Percentiles rank a stretch among this genome's conserved stretches.
Evolutionary conservation across 805 yeast genomes (phyloP).

Genomic region (Zygosaccharomyces gambellarensis): DNA sequence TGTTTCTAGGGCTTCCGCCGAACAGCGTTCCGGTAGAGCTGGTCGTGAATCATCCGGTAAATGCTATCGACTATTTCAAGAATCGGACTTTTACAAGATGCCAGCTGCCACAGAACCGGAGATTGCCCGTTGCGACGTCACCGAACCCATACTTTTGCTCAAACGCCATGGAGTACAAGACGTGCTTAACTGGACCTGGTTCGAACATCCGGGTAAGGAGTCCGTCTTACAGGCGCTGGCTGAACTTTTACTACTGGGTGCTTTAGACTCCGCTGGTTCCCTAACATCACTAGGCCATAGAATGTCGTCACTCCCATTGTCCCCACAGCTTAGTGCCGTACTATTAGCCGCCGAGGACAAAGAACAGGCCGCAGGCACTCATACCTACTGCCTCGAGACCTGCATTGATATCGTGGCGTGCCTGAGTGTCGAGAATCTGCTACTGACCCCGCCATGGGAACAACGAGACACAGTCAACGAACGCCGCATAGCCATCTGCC

Average conservation of each 20-base stretch:
- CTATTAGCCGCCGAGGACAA: constrained; percentile 57
- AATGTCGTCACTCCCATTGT: constrained; percentile 85
- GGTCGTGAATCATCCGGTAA: constrained; percentile 96
- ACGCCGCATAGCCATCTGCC: constrained; percentile 62
- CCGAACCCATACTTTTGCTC: constrained; percentile 77
- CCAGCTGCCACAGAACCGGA: constrained; percentile 88
- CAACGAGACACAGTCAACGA: constrained; percentile 80
- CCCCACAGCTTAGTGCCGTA: constrained; percentile 89
- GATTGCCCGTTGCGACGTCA: constrained; percentile 78
- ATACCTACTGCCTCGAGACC: constrained; percentile 48
- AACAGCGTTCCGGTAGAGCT: constrained; percentile 98
- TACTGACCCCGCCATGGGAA: constrained; percentile 75
- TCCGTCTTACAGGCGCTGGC: constrained; percentile 71
- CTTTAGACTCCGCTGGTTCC: constrained; percentile 68
- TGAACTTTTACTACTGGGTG: constrained; percentile 72
- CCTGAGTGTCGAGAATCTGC: constrained; percentile 83
- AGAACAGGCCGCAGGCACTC: background rate
- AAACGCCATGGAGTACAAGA: constrained; percentile 81
- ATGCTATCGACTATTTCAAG: constrained; percentile 78
- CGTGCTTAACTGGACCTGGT: constrained; percentile 84
- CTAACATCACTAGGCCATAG: constrained; percentile 76
- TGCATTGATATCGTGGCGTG: constrained; percentile 90
- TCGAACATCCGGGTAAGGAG: constrained; percentile 81
- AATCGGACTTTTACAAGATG: constrained; percentile 56
- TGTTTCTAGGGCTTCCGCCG: constrained; percentile 88